Percentiles rank a stretch among this genome's conserved stretches.
Evolutionary conservation across 2,329 filamentous ascomycete species (phyloP).

Genomic region (Amylocarpus encephaloides): DNA sequence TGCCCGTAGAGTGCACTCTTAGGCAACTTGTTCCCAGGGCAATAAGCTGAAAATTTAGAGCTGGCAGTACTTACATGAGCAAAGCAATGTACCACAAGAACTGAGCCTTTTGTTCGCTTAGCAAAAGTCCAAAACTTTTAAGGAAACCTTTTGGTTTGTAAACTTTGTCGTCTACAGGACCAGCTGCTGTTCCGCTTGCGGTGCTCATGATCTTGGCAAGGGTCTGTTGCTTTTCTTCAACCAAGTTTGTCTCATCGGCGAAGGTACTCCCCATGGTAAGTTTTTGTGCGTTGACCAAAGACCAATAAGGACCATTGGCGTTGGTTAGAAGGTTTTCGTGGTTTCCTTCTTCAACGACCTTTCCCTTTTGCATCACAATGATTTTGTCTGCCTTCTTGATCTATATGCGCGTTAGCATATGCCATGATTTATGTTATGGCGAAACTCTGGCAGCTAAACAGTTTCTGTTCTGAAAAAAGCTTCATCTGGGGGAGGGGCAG

Average conservation of each 20-base stretch:
- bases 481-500: too few species aligned
- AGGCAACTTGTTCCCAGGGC: too few species aligned
- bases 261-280: constrained; percentile 28
- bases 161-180: background rate
- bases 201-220: background rate
- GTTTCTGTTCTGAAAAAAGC: too few species aligned
- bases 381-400: constrained; percentile 73
- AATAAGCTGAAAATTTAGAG: too few species aligned
- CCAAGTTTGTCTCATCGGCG: constrained; percentile 1
- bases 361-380: constrained; percentile 66
- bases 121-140: constrained; percentile 37
- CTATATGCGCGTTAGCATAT: too few species aligned
- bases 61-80: too few species aligned
- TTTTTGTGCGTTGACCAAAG: constrained; percentile 57
- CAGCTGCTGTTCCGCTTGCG: background rate
- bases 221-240: background rate
- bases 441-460: too few species aligned
- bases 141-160: constrained; percentile 1
- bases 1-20: too few species aligned
- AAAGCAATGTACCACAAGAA: constrained; percentile 45
- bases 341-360: constrained; percentile 66
- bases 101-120: constrained; percentile 48
- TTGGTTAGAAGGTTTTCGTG: constrained; percentile 60
- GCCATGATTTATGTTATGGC: too few species aligned
- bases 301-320: constrained; percentile 58